These are phyloP conservation scores for Malus fusca DNA, from an alignment of 306 rosid genomes.

Conservation along the genomic window DNA sequence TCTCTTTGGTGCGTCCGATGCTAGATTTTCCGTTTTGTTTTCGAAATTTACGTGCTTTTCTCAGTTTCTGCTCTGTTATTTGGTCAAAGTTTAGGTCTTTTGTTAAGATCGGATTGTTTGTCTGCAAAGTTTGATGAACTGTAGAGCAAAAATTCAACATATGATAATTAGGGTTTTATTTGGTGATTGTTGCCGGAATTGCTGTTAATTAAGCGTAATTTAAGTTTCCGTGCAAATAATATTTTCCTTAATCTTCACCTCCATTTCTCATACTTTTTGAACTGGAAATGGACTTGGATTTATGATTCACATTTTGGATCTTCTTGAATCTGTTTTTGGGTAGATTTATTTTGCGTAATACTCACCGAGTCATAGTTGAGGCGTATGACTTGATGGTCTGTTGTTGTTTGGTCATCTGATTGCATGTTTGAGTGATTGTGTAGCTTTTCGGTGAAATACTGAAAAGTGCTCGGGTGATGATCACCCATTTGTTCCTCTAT, in stretches of 20 bases:
- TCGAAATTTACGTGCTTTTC: background rate
- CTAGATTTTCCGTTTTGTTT: background rate
- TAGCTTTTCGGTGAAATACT: background rate
- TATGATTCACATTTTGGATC: background rate
- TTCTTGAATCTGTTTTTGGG: background rate
- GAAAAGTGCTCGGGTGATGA: background rate
- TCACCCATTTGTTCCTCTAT: background rate
- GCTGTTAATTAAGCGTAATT: background rate
- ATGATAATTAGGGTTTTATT: slow-evolving; percentile 2
- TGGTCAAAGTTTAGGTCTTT: slow-evolving; percentile 7
- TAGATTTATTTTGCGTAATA: background rate
- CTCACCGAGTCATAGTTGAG: background rate
- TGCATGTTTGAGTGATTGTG: background rate
- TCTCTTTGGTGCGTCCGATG: slow-evolving; percentile 4
- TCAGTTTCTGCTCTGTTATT: background rate
- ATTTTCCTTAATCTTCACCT: background rate
- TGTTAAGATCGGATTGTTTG: background rate
- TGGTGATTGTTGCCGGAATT: background rate
- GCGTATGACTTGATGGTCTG: background rate
- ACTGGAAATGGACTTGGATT: slow-evolving; percentile 9
- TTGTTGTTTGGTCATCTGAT: background rate
- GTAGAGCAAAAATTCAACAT: background rate
- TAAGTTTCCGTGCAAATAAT: background rate
- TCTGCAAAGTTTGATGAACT: background rate
- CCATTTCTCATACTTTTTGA: background rate